Base-by-base conservation (phyloP, 257 asterid genomes). In the Solanum lycopersicoides region DNA sequence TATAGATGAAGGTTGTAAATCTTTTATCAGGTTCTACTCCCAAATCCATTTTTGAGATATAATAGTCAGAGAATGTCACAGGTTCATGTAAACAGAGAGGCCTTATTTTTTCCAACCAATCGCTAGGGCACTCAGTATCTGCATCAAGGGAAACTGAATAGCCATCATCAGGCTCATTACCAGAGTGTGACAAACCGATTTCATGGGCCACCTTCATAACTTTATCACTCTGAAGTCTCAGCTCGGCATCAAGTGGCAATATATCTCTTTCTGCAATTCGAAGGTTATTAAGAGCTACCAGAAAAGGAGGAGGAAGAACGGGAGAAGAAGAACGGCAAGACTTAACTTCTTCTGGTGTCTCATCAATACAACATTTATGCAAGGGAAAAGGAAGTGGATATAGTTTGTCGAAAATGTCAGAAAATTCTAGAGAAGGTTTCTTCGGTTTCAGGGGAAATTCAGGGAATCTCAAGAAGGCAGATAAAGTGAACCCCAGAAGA, bases 61-160 rank as follows among this genome's bases (percentile, higher is more conserved):
- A 89, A 79, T 41, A 25, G 65, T 89, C 92, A 47, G 83, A 42
- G 59, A 91, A 88, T 1, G 93, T 88, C 11, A 88, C 89, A 12
- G 93, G 95, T 83, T 88, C 87, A 86, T 96, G 94, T 69, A 71
- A 89, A 41, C 90, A 87, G 77, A 92, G 87, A 84, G 66, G 66
- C 72, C 86, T 87, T 23, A 66, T 20, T 37, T 91, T 89, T 88
- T 74, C 88, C 60, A 77, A 71, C 75, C 13, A 76, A 35, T 50
- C 60, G 73, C 74, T 86, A 42, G 87, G 86, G 77, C 88, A 82
- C 34, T 92, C 95, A 30, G 87, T 88, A 88, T 93, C 95, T 89
- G 92, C 95, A 30, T 91, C 94, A 45, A 95, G 96, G 82, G 96
- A 93, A 87, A 95, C 91, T 56, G 71, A 83, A 86, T 89, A 86